Evolutionary conservation across 2,329 filamentous ascomycete genomes (phyloP).

Genomic region (Botrytis pseudocinerea): DNA sequence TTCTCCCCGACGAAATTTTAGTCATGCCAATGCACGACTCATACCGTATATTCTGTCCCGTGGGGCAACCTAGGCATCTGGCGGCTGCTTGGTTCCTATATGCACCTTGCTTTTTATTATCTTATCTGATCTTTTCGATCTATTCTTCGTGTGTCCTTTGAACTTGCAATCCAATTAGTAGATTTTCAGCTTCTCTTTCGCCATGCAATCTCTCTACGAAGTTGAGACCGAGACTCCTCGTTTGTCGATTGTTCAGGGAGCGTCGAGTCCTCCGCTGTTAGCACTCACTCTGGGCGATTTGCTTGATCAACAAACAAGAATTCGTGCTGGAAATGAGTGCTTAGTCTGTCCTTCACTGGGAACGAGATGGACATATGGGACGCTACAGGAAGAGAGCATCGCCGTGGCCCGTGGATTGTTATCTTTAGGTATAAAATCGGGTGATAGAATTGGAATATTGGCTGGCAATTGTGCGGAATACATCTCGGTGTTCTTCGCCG

Average conservation of each 20-base stretch:
- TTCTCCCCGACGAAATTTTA: not conserved
- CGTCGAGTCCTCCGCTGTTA: conserved; percentile 14
- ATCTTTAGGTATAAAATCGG: conserved; percentile 34
- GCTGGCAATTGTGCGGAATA: conserved; percentile 38
- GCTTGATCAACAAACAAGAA: conserved; percentile 14
- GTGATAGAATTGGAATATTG: conserved; percentile 33
- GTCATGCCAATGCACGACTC: conserved; percentile 10
- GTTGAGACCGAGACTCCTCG: conserved; percentile 12
- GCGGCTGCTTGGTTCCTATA: conserved; percentile 2
- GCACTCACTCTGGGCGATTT: conserved; percentile 18
- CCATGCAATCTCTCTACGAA: conserved; percentile 19
- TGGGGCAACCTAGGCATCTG: not conserved
- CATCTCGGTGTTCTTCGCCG: conserved; percentile 32
- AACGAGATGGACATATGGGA: conserved; percentile 17
- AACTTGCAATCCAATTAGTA: not conserved
- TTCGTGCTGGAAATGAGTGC: conserved; percentile 12
- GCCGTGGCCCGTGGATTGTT: conserved; percentile 61
- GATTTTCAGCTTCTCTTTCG: not conserved
- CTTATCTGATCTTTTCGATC: conserved; percentile 24
- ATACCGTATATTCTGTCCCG: not conserved
- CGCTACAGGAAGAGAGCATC: conserved; percentile 9
- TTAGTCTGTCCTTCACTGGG: conserved; percentile 16
- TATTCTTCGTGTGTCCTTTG: not conserved
- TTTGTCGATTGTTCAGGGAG: conserved; percentile 17
- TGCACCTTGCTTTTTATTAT: conserved; percentile 8